These are phyloP conservation scores for Tuber magnatum DNA, from an alignment of 495 filamentous ascomycete genomes.

Conservation along the genomic window DNA sequence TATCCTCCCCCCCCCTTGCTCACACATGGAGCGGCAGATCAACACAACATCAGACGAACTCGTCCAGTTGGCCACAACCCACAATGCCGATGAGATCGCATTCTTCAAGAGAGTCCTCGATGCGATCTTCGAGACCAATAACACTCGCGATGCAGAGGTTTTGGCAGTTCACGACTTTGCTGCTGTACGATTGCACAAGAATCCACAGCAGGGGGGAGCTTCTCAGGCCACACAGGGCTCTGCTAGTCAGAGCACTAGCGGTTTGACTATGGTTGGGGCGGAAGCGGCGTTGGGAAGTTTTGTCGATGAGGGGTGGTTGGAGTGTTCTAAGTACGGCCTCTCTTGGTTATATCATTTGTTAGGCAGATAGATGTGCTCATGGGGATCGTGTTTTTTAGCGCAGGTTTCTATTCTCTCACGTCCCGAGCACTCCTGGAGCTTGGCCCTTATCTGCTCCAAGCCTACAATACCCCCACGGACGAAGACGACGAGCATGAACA, in stretches of 20 bases:
- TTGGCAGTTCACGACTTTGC: constrained; percentile 72
- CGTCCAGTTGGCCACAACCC: constrained; percentile 79
- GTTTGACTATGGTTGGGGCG: constrained; percentile 67
- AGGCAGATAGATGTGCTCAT: background rate
- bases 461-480: constrained; percentile 58
- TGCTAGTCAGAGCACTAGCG: constrained; percentile 46
- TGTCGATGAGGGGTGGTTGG: constrained; percentile 77
- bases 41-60: constrained; percentile 77
- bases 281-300: constrained; percentile 62
- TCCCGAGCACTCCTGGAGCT: constrained; percentile 79
- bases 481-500: constrained; percentile 51
- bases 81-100: constrained; percentile 75
- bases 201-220: constrained; percentile 43
- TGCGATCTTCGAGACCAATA: constrained; percentile 82
- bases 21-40: constrained; percentile 43
- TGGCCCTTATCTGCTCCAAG: constrained; percentile 67
- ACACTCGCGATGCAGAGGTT: constrained; percentile 65
- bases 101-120: constrained; percentile 85
- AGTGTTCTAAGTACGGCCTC: constrained; percentile 44
- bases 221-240: constrained; percentile 41
- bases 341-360: background rate
- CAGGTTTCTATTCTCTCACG: constrained; percentile 66
- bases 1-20: background rate
- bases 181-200: constrained; percentile 58
- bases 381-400: constrained; percentile 44